Evolutionary conservation across 2,329 filamentous ascomycete genomes (phyloP).

Genomic region (Phaeomoniella chlamydospora): DNA sequence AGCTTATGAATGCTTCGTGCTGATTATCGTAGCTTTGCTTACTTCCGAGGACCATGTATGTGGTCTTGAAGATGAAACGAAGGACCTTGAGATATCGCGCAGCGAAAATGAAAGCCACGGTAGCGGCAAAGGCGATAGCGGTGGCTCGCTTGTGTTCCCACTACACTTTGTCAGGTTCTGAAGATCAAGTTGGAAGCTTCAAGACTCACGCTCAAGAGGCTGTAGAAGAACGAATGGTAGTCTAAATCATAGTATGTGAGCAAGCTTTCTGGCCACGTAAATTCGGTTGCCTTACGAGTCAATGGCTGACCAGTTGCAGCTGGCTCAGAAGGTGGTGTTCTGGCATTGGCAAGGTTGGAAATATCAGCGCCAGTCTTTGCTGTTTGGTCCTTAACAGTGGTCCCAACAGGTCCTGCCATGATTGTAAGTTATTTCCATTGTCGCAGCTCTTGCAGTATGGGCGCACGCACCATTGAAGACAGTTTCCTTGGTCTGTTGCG

Average conservation of each 20-base stretch:
- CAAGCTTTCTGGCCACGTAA: too few species aligned
- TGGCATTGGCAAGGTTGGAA: constrained; percentile 40
- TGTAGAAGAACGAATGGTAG: constrained; percentile 55
- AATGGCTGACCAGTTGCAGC: constrained; percentile 47
- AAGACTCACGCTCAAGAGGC: constrained; percentile 41
- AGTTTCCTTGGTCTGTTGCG: constrained; percentile 22
- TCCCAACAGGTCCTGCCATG: constrained; percentile 35
- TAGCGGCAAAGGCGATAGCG: constrained; percentile 41
- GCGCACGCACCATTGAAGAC: constrained; percentile 11
- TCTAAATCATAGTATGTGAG: constrained; percentile 26
- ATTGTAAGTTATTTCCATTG: background rate
- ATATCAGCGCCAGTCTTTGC: constrained; percentile 43
- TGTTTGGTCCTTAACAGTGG: constrained; percentile 41
- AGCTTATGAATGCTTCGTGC: constrained; percentile 9
- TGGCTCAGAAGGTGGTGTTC: constrained; percentile 36
- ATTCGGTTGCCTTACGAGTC: constrained; percentile 35
- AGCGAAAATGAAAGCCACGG: constrained; percentile 46
- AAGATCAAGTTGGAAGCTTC: constrained; percentile 2
- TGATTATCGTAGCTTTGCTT: constrained; percentile 17
- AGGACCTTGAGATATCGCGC: constrained; percentile 48
- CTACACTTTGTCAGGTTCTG: constrained; percentile 17
- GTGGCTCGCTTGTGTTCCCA: constrained; percentile 54
- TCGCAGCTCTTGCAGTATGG: background rate
- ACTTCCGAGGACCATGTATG: constrained; percentile 45
- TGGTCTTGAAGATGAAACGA: constrained; percentile 45